Conservation (phyloP, 2,329 filamentous ascomycete genomes). For the Aspergillus arachidicola region DNA sequence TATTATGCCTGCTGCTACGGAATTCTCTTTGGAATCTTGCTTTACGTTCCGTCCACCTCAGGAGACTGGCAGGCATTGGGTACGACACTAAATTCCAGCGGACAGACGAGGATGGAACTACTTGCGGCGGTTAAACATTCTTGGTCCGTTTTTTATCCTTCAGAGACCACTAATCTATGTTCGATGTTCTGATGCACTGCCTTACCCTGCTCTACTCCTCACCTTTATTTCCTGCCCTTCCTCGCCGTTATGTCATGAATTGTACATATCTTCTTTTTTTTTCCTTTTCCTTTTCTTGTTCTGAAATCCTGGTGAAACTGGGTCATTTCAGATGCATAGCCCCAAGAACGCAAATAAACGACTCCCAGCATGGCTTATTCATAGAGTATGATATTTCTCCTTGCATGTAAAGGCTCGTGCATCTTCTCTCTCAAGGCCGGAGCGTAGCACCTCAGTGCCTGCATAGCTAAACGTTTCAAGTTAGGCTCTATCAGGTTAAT, state of each 20-base stretch:
- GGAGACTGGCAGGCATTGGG: not conserved
- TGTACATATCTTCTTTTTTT: conserved; percentile 33
- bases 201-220: not conserved
- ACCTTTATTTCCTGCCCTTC: not conserved
- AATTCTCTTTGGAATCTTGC: not conserved
- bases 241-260: conserved; percentile 29
- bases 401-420: not conserved
- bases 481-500: too few relatives aligned
- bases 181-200: not conserved
- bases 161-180: not conserved
- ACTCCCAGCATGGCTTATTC: conserved; percentile 13
- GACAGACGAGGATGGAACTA: not conserved
- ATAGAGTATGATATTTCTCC: conserved; percentile 11
- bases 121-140: not conserved
- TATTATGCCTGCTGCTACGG: not conserved
- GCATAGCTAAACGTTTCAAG: too few relatives aligned
- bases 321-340: conserved; percentile 6
- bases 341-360: conserved; percentile 29
- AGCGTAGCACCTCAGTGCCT: too few relatives aligned
- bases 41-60: not conserved
- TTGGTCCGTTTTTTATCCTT: not conserved
- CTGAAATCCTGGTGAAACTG: conserved; percentile 6
- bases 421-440: too few relatives aligned
- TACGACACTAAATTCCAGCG: not conserved
- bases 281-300: not conserved